A percentile compares a stretch with the other conserved stretches of the same genome.
These are phyloP conservation scores for Huntiella abstrusa DNA, from an alignment of 2,329 filamentous ascomycete species.

Conservation along the genomic window DNA sequence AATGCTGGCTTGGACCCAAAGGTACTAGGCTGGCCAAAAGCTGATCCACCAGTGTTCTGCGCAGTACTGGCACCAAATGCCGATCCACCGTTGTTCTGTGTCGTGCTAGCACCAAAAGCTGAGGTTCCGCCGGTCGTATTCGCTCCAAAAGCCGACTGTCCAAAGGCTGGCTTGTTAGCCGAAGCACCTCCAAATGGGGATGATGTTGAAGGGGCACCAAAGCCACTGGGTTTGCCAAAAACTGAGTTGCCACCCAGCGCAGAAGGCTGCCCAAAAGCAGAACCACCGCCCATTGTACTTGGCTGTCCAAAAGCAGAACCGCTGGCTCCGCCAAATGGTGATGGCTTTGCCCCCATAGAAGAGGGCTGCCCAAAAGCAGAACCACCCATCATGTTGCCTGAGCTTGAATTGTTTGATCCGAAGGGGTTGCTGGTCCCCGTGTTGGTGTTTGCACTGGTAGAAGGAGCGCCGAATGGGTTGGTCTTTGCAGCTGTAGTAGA, in stretches of 20 bases:
- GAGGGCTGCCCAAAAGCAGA: constrained; percentile 18
- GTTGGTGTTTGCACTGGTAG: not conserved
- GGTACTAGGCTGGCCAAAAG: constrained; percentile 13
- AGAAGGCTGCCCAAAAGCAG: constrained; percentile 18
- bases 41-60: constrained; percentile 2
- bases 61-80: constrained; percentile 12
- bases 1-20: constrained; percentile 23
- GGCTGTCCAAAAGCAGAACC: constrained; percentile 21
- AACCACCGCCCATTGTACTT: constrained; percentile 18
- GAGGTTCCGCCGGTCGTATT: constrained; percentile 6
- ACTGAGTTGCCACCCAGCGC: constrained; percentile 25
- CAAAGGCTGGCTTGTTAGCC: constrained; percentile 6
- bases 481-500: constrained; percentile 5
- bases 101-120: not conserved
- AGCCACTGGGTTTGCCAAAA: constrained; percentile 18
- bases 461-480: constrained; percentile 17
- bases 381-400: constrained; percentile 11
- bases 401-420: constrained; percentile 14
- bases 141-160: constrained; percentile 19
- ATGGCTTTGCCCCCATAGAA: constrained; percentile 25
- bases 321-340: constrained; percentile 16
- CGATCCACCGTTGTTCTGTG: not conserved
- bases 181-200: constrained; percentile 13
- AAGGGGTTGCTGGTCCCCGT: constrained; percentile 24
- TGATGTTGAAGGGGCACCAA: constrained; percentile 19